Evolutionary conservation across 768 basidiomycete genomes (phyloP), one percentile per base, ranked within the genome.

Genomic region (Boletus reticuloceps): DNA sequence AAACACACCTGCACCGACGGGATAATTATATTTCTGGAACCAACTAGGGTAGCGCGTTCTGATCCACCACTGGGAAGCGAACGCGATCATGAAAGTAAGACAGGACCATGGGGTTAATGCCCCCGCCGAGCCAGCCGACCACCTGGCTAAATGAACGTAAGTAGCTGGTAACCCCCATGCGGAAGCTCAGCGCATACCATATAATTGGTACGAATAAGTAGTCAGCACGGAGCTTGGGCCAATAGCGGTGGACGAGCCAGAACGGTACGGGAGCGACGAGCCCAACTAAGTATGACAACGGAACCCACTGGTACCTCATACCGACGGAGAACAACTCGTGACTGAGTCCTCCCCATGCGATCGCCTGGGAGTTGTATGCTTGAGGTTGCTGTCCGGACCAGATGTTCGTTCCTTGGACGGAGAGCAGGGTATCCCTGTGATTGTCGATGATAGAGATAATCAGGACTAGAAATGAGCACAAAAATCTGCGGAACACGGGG

Each of bases 391-490:
- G 69, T 1, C 67, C 69, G 4, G 69, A 66, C 67, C 66, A 69
- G 22, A 68, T 62, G 39, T 63, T 64, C 22, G 83, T 82, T 25
- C 82, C 82, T 60, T 85, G 72, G 1, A 81, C 76, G 10, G 76
- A 78, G 20, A 84, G 67, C 10, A 86, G 66, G 32, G 81, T 79
- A 0, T 76, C 74, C 2, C 75, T 72, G 49, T 83, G 79, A 39
- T 67, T 74, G 50, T 74, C 72, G 62, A 86, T 75, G 53, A 86
- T 81, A 2, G 76, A 75, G 58, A 80, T 83, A 82, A 84, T 83
- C 47, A 86, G 63, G 41, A 83, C 78, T 70, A 75, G 63, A 75
- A 49, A 77, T 61, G 19, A 12, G 4, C 22, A 22, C 43, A 25
- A 58, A 42, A 52, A 9, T 17, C 6, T 34, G 25, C 4, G 31